Percentiles rank a stretch among this genome's conserved stretches.
Evolutionary conservation across 495 filamentous ascomycete species (phyloP).

Genomic region (Bathelium albidoporum): DNA sequence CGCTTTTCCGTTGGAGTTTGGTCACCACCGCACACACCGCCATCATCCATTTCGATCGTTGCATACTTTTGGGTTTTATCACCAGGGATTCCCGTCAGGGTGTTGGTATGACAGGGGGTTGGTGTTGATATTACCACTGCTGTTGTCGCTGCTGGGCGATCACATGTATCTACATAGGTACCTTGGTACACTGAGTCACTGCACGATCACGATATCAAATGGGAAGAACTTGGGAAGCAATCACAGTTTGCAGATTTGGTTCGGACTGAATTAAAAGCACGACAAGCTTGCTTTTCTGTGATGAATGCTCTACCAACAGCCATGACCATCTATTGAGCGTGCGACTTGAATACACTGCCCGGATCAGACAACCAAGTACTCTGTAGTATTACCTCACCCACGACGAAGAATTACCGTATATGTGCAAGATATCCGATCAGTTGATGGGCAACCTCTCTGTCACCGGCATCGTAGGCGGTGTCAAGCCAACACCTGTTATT

Average conservation of each 20-base stretch:
- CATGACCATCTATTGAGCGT: too few species aligned
- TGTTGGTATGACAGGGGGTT: background rate
- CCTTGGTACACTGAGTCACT: background rate
- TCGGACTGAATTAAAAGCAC: background rate
- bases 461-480: too few species aligned
- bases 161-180: background rate
- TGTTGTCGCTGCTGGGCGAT: background rate
- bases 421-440: too few species aligned
- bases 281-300: background rate
- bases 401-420: too few species aligned
- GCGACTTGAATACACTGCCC: too few species aligned
- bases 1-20: background rate
- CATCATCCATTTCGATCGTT: background rate
- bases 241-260: background rate
- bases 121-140: background rate
- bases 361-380: too few species aligned
- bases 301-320: background rate
- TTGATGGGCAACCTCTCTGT: too few species aligned
- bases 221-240: constrained; percentile 5
- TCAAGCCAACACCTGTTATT: too few species aligned
- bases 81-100: background rate
- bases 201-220: background rate
- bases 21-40: too few species aligned
- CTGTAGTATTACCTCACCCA: too few species aligned
- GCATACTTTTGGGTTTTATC: background rate